These are phyloP conservation scores for Zymoseptoria crescenta DNA, from an alignment of 2,329 filamentous ascomycete species.

Conservation along the genomic window DNA sequence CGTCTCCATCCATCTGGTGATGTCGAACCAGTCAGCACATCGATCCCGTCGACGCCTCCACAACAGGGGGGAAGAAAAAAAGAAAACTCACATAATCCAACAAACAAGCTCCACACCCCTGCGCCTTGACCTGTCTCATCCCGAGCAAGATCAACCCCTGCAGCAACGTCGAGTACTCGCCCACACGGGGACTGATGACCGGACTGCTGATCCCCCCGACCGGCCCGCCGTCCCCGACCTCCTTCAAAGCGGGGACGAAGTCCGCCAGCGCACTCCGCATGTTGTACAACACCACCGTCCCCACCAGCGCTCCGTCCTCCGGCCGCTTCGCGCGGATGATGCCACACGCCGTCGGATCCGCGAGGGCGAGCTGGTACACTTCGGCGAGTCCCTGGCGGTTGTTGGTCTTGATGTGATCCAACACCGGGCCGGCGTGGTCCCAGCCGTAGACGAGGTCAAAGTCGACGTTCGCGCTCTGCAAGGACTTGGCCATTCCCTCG, in stretches of 20 bases:
- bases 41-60: too few species aligned
- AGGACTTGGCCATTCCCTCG: slow-evolving; percentile 64
- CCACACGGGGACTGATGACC: slow-evolving; percentile 60
- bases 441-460: slow-evolving; percentile 79
- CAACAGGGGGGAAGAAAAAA: too few species aligned
- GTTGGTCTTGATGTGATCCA: slow-evolving; percentile 66
- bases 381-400: slow-evolving; percentile 71
- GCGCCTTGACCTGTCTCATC: slow-evolving; percentile 71
- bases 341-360: slow-evolving; percentile 63
- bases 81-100: slow-evolving; percentile 68
- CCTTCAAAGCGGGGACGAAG: slow-evolving; percentile 61
- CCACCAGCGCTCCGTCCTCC: slow-evolving; percentile 60
- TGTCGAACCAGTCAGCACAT: slow-evolving; percentile 32
- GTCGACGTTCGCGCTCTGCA: slow-evolving; percentile 64
- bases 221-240: slow-evolving; percentile 41
- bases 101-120: slow-evolving; percentile 64
- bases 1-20: slow-evolving; percentile 66
- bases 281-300: slow-evolving; percentile 72
- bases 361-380: slow-evolving; percentile 68
- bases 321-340: slow-evolving; percentile 74
- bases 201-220: slow-evolving; percentile 74
- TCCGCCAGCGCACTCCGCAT: slow-evolving; percentile 59
- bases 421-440: slow-evolving; percentile 65
- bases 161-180: slow-evolving; percentile 62
- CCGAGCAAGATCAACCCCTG: slow-evolving; percentile 76